These are phyloP conservation scores for Purpureocillium takamizusanense DNA, from an alignment of 2,329 filamentous ascomycete species.

Conservation along the genomic window DNA sequence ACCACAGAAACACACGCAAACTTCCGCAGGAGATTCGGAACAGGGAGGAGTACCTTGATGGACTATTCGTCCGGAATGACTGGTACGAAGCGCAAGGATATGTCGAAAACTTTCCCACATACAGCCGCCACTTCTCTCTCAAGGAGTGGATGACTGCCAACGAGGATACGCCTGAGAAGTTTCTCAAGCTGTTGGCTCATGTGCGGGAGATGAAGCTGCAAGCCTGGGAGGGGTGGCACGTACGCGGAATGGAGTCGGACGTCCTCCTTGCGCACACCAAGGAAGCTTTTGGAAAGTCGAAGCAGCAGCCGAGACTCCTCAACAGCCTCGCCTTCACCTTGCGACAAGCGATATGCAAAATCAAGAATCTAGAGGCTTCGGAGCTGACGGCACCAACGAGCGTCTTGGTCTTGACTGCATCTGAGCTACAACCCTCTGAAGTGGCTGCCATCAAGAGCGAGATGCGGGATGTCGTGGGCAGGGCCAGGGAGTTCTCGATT, in stretches of 20 bases:
- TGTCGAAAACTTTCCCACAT: not conserved
- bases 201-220: not conserved
- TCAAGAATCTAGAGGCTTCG: not conserved
- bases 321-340: not conserved
- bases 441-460: not conserved
- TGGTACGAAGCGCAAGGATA: not conserved
- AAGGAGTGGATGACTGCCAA: not conserved
- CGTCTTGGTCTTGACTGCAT: not conserved
- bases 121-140: not conserved
- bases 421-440: not conserved
- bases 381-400: not conserved
- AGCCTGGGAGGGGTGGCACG: not conserved
- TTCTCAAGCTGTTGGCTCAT: not conserved
- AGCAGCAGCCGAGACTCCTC: not conserved
- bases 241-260: not conserved
- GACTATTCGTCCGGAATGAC: not conserved
- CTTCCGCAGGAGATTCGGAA: not conserved
- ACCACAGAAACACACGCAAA: not conserved
- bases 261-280: not conserved
- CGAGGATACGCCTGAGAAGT: not conserved
- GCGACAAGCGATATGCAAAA: not conserved
- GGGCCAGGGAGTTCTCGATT: not conserved
- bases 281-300: not conserved
- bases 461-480: not conserved
- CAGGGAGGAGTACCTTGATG: not conserved